Base-by-base conservation (phyloP, 2,329 filamentous ascomycete species). In the Xylariaceae sp. region DNA sequence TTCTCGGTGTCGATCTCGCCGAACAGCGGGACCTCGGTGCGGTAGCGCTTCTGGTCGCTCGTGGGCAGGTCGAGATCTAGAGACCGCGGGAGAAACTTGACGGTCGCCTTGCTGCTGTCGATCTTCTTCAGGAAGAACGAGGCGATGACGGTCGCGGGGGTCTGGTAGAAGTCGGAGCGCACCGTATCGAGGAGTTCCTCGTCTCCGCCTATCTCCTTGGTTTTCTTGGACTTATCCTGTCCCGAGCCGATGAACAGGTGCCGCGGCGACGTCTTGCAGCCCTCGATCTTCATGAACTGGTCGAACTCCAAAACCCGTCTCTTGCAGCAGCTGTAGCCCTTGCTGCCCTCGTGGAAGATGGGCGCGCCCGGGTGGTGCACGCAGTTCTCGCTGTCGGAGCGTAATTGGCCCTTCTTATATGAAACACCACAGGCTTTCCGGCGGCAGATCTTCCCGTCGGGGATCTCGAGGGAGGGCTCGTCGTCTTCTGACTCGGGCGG, bases 41-140 rank as follows among this genome's bases (percentile, higher is more conserved):
- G 80, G 68, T 90, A 96, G 44, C 88, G 81, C 76, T 95, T 97
- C 47, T 81, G 75, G 63, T 96, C 92, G 23, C 79, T 80, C 7
- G 93, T 98, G n/a, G 80, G 82, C 32, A 98, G 77, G 64, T 98
- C 88, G 35, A 98, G 77, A 10, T 77, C 75, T 40, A 97, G 68
- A 37, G 79, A 72, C 38, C 76, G 73, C 3, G 77, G 61, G 27
- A 73, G 66, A 64, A 97, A 92, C 20, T 77, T 73, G 37, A 97
- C 77, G 54, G 79, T 85, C 41, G 89, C 86, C 21, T 72, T 78
- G 20, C 84, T 78, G 69, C 92, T 94, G 70, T 91, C 82, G 59
- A 98, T 95, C 73, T 97, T 97, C 75, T 97, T 98, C 44, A 97
- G 77, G 71, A 95, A 98, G 56, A 96, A 85, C 7, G 88, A 93